phyloP scores from a whole-genome alignment of 345 rosid genomes.

The Syzygium aromaticum region DNA sequence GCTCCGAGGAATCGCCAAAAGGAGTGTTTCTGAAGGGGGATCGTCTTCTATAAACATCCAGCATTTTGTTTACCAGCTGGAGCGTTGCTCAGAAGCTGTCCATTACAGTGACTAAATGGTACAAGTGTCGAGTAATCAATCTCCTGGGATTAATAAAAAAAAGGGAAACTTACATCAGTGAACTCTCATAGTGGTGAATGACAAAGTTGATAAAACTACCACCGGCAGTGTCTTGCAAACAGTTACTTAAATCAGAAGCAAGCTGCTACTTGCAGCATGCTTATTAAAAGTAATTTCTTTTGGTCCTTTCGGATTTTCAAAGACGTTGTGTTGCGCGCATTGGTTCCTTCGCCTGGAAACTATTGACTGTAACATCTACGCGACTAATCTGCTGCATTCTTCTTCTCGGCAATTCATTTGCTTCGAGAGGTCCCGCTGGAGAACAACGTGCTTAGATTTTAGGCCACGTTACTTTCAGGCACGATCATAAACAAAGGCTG shows the following conservation, averaged over 20 bases:
- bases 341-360: too few species aligned
- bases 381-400: too few species aligned
- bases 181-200: not conserved
- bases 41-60: conserved; percentile 19
- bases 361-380: too few species aligned
- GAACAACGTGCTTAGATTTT: too few species aligned
- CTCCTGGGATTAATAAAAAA: not conserved
- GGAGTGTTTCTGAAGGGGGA: conserved; percentile 11
- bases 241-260: not conserved
- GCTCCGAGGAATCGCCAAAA: conserved; percentile 11
- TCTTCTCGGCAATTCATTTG: too few species aligned
- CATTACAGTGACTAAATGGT: not conserved
- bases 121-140: not conserved
- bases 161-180: not conserved
- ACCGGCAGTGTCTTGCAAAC: not conserved
- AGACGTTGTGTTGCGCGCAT: too few species aligned
- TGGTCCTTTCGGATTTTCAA: too few species aligned
- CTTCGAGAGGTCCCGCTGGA: too few species aligned
- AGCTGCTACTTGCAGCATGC: too few species aligned
- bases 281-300: too few species aligned
- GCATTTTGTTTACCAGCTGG: conserved; percentile 2
- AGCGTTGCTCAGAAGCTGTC: not conserved
- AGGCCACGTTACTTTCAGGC: too few species aligned
- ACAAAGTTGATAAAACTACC: not conserved
- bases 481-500: too few species aligned